Base-by-base conservation (phyloP, 2,329 filamentous ascomycete species). In the Sporothrix humicola region DNA sequence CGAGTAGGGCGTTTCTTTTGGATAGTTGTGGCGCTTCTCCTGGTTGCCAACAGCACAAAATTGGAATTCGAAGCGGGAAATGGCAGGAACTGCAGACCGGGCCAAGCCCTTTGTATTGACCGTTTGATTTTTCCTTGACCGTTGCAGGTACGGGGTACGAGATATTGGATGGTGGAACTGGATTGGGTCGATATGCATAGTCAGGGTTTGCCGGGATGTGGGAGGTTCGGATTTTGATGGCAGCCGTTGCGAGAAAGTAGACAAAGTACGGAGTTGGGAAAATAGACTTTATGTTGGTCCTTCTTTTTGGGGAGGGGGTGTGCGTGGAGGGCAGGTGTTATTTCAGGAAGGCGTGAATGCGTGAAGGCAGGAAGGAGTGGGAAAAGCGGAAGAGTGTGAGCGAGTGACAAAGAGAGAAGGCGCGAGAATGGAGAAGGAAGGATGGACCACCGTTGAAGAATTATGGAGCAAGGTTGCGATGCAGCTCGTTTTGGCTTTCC, bases 401-500 rank as follows among this genome's bases (percentile, higher is more conserved):
- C n/a, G 15, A 52, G 50, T 17, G 6, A 17, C 3, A 52, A 17
- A 20, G n/a, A 7, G 13, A 44, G n/a, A 23, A 15, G 23, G 17
- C 20, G 52, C n/a, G n/a, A 46, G 59, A 63, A n/a, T 46, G 59
- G 37, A 42, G 8, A n/a, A 20, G 37, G 37, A 61, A 46, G 17
- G 37, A 63, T 63, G 59, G 31, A 6, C 31, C 37, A 23, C 59
- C 59, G 37, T 63, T 63, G 59, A 23, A 63, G 59, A 63, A 46
- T 20, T 63, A 23, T 63, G 59, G 59, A 23, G 59, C 37, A 46
- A 46, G n/a, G 59, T 46, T 63, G 17, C 59, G 59, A 63, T 63
- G 59, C 59, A 63, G 37, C 58, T 61, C 59, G 59, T 63, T 63
- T 63, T 63, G 59, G 37, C 37, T 63, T 42, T 23, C 12, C 31